phyloP scores from a whole-genome alignment of 2,329 filamentous ascomycete genomes.

The Aspergillus caelatus region DNA sequence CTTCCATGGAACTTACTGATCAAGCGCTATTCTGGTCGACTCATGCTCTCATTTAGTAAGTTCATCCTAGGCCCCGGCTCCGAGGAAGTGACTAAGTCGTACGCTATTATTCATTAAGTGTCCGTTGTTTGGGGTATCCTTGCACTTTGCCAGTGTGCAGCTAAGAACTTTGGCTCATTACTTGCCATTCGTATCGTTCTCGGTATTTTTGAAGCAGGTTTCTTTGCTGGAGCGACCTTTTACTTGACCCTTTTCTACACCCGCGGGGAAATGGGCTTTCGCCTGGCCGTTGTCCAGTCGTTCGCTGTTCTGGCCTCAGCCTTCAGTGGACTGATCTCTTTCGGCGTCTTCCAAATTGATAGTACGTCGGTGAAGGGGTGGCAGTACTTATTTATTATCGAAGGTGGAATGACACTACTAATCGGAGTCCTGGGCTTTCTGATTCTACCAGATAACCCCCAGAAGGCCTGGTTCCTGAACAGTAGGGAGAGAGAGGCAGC shows the following conservation, averaged over 20 bases:
- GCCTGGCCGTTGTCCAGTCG: slow-evolving; percentile 50
- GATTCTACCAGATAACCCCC: slow-evolving; percentile 36
- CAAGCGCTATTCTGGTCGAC: slow-evolving; percentile 46
- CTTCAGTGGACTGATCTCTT: slow-evolving; percentile 44
- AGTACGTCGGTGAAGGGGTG: slow-evolving; percentile 50
- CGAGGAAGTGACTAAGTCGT: neutral
- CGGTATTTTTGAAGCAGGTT: slow-evolving; percentile 54
- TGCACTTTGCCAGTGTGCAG: slow-evolving; percentile 52
- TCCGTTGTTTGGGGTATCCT: slow-evolving; percentile 32
- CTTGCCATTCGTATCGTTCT: slow-evolving; percentile 51
- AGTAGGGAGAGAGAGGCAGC: slow-evolving; percentile 44
- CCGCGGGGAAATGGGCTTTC: slow-evolving; percentile 45
- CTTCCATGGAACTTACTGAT: slow-evolving; percentile 48
- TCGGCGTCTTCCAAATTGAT: slow-evolving; percentile 53
- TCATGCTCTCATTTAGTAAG: slow-evolving; percentile 41
- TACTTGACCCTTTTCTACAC: slow-evolving; percentile 55
- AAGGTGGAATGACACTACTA: slow-evolving; percentile 41
- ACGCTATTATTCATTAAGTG: slow-evolving; percentile 18
- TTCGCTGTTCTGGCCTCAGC: slow-evolving; percentile 45
- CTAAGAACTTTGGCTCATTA: slow-evolving; percentile 52
- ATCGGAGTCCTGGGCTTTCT: slow-evolving; percentile 32
- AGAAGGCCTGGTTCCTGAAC: slow-evolving; percentile 44
- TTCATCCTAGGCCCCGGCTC: neutral
- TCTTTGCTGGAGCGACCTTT: slow-evolving; percentile 59
- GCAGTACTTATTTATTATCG: slow-evolving; percentile 51